Conservation (phyloP, 805 yeast genomes). For the Grigorovia yakushimaensis region DNA sequence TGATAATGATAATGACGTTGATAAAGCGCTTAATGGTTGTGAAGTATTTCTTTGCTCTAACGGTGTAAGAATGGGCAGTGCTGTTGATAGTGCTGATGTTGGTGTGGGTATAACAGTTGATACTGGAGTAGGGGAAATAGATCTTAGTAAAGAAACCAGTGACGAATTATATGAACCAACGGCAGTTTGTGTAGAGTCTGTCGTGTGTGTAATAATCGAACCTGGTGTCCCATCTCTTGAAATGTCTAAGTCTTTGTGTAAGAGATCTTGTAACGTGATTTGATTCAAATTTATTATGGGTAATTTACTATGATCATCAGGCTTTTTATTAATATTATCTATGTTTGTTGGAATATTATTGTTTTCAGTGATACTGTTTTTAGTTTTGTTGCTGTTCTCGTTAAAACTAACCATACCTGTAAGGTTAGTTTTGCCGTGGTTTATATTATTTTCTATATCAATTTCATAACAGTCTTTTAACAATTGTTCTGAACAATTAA, state of each 20-base stretch:
- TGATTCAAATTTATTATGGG: background rate
- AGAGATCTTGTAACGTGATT: slow-evolving; percentile 1
- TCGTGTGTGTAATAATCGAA: background rate
- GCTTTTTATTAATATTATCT: background rate
- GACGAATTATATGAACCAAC: background rate
- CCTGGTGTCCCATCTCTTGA: background rate
- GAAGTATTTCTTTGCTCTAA: background rate
- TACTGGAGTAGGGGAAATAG: background rate
- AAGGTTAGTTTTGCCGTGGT: too few relatives aligned
- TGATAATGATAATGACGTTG: background rate
- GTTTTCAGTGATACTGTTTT: background rate
- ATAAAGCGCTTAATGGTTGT: background rate
- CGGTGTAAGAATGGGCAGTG: background rate
- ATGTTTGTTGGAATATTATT: background rate
- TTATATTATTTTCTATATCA: background rate
- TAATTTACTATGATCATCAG: background rate
- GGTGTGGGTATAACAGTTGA: background rate
- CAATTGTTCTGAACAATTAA: background rate
- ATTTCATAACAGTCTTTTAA: background rate
- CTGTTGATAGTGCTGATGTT: background rate
- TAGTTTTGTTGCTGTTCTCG: background rate
- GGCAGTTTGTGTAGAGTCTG: background rate
- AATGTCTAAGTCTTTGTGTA: slow-evolving; percentile 3
- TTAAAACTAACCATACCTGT: too few relatives aligned
- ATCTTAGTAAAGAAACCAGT: background rate